Evolutionary conservation across 208 protist species (phyloP).

Genomic region (Trypanosoma conorhini): DNA sequence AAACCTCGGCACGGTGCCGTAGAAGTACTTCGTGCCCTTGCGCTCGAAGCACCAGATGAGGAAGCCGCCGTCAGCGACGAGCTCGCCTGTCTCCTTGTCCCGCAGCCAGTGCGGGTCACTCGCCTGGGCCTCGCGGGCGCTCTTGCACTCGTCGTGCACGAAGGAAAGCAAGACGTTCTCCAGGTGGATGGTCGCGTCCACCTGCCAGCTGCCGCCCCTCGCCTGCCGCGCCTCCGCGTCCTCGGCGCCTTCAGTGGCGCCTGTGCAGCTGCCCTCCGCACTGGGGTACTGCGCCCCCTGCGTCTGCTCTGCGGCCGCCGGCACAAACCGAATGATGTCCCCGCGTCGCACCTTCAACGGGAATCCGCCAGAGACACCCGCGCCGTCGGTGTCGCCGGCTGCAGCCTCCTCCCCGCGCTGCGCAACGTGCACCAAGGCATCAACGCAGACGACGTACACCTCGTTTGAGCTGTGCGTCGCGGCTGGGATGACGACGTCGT

Average conservation of each 20-base stretch:
- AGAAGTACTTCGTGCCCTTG: conserved; percentile 49
- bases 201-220: conserved; percentile 38
- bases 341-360: conserved; percentile 35
- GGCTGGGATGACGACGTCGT: conserved; percentile 26
- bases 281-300: background rate
- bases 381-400: background rate
- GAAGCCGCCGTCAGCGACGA: conserved; percentile 50
- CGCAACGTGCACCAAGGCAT: conserved; percentile 41
- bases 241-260: background rate
- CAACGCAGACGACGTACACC: conserved; percentile 56
- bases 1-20: conserved; percentile 77
- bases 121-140: conserved; percentile 50
- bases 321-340: conserved; percentile 47
- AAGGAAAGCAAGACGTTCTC: conserved; percentile 69
- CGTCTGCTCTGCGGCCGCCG: background rate
- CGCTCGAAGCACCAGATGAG: conserved; percentile 67
- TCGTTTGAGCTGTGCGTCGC: conserved; percentile 35
- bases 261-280: background rate
- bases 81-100: conserved; percentile 30
- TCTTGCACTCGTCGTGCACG: conserved; percentile 71
- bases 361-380: conserved; percentile 1
- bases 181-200: conserved; percentile 42
- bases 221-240: background rate
- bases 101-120: conserved; percentile 56
- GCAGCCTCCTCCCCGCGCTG: background rate